Conservation (phyloP, 73 alveolate genomes). For the Tetrahymena elliotti region DNA sequence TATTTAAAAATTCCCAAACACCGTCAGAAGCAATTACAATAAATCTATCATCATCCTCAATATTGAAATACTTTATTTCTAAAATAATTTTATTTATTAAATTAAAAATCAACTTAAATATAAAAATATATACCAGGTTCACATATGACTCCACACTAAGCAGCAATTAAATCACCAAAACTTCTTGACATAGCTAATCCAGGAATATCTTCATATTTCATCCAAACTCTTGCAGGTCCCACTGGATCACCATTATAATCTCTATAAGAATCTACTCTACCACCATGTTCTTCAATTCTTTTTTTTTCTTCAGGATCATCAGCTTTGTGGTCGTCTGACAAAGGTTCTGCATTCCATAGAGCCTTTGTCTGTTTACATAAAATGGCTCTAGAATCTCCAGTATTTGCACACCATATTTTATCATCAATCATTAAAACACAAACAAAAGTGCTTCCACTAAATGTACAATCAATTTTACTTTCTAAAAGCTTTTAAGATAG, state of each 20-base stretch:
- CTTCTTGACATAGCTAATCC: conserved; percentile 98
- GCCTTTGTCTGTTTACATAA: conserved; percentile 24
- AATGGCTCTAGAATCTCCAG: conserved; percentile 90
- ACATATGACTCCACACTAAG: conserved; percentile 80
- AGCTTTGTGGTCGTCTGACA: conserved; percentile 83
- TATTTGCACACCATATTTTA: conserved; percentile 67
- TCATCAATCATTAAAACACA: conserved; percentile 56
- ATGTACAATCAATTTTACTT: conserved; percentile 2
- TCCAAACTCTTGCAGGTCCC: conserved; percentile 85
- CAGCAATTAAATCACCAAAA: conserved; percentile 91
- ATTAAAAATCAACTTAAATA: not conserved
- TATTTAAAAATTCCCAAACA: conserved; percentile 58
- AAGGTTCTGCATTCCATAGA: not conserved
- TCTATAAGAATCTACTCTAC: conserved; percentile 61
- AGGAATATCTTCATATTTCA: conserved; percentile 66
- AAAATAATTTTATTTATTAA: not conserved
- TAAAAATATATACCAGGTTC: conserved; percentile 46
- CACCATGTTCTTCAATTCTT: conserved; percentile 58
- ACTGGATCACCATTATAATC: conserved; percentile 54
- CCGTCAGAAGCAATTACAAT: conserved; percentile 76
- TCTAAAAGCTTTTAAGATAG: not conserved
- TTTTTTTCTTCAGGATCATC: conserved; percentile 61
- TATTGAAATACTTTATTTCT: conserved; percentile 47
- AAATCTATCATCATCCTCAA: conserved; percentile 47
- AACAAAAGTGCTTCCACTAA: conserved; percentile 89